Base-by-base conservation (phyloP, 441 rosid genomes). In the Capsella rubella region DNA sequence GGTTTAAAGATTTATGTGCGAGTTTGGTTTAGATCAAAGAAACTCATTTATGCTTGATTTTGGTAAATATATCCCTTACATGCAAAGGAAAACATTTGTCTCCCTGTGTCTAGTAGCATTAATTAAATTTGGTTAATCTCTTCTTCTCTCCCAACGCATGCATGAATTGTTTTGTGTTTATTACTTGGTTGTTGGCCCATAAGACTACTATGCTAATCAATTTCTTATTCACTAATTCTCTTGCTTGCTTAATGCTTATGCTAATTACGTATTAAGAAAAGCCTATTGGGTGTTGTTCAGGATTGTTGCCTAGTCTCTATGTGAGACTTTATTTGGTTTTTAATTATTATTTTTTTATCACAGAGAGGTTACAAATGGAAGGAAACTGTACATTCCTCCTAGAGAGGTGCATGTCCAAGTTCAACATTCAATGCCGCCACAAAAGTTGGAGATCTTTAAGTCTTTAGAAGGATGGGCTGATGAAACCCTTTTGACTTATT, bases 381-480 rank as follows among this genome's bases (percentile, higher is more conserved):
- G 70, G 77, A 83, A 80, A 60, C 77, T 74, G 7, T 73, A 75
- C 67, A 32, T 57, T 45, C 84, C 85, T 67, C 82, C 86, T 9
- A 32, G 81, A 78, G 85, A 85, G 63, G 77, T 78, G 4, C 82
- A 83, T 64, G 73, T 62, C 51, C 89, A 85, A 83, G 89, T 85
- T 43, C 80, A 84, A 64, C 82, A 83, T 32, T 85, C 89, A 1
- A 82, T 85, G 85, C 79, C 87, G 34, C 85, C 84, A 10, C 78
- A 85, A 56, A 85, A 83, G 82, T 49, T 85, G 3, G 89, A 83
- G 80, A 80, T 83, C 34, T 85, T 85, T 50, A 80, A 79, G 65
- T 83, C 89, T 12, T 76, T 82, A 75, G 83, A 83, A 55, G 81
- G 71, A 66, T 85, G 89, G 87, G 89, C 89, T 21, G 77, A 85